These are phyloP conservation scores for Porpolomopsis calyptriformis DNA, from an alignment of 768 basidiomycete species.

Conservation along the genomic window DNA sequence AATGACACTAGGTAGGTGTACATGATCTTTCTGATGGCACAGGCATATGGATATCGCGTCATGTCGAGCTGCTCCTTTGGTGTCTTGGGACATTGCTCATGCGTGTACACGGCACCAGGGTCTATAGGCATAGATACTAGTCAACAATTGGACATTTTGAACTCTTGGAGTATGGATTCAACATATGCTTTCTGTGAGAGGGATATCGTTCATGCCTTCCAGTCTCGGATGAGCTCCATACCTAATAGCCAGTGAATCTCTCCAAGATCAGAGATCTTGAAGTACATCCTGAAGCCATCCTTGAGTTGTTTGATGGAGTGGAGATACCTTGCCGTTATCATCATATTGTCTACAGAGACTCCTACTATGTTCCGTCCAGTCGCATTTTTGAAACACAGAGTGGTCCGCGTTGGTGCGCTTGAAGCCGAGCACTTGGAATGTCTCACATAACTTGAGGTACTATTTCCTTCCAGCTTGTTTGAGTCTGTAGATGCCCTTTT, in stretches of 20 bases:
- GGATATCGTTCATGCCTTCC: conserved; percentile 16
- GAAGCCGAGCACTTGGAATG: conserved; percentile 6
- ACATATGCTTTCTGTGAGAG: conserved; percentile 17
- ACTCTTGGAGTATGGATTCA: conserved; percentile 18
- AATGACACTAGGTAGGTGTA: neutral
- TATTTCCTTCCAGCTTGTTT: neutral
- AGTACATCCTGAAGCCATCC: too few species aligned
- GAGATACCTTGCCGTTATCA: conserved; percentile 12
- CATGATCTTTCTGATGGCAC: conserved; percentile 15
- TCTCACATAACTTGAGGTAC: conserved; percentile 15
- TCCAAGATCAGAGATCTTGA: conserved; percentile 13
- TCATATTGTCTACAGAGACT: conserved; percentile 16
- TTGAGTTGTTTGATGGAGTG: conserved; percentile 9
- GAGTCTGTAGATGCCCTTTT: conserved; percentile 2
- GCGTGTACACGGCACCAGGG: conserved; percentile 11
- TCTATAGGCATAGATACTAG: conserved; percentile 19
- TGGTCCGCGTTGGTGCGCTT: neutral
- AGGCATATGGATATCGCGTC: conserved; percentile 17
- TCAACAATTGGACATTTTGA: conserved; percentile 17
- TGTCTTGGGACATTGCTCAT: conserved; percentile 9
- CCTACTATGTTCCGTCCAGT: conserved; percentile 6
- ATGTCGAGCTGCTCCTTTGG: conserved; percentile 9
- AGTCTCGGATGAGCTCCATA: conserved; percentile 14
- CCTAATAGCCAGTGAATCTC: conserved; percentile 10
- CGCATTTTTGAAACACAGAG: neutral